Evolutionary conservation across 345 rosid genomes (phyloP).

Genomic region (Excoecaria agallocha): DNA sequence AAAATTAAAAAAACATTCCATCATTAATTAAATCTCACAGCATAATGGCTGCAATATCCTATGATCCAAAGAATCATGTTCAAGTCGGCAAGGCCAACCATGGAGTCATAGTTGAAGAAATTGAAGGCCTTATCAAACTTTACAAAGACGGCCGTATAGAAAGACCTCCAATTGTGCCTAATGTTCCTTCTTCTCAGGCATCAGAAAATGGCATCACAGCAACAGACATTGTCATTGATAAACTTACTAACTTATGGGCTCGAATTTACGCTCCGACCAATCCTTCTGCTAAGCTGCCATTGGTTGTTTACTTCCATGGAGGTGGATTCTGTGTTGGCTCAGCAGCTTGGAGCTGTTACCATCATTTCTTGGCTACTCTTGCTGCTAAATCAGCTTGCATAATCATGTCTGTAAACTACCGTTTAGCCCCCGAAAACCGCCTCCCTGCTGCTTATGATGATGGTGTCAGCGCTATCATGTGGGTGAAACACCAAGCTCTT

Average conservation of each 20-base stretch:
- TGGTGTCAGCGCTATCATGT: conserved; percentile 15
- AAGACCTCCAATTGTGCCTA: conserved; percentile 25
- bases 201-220: conserved; percentile 13
- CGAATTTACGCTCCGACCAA: conserved; percentile 18
- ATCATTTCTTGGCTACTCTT: conserved; percentile 25
- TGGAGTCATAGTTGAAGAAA: conserved; percentile 21
- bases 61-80: conserved; percentile 18
- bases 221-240: conserved; percentile 17
- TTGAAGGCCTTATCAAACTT: conserved; percentile 31
- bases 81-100: conserved; percentile 13
- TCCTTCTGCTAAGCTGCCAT: conserved; percentile 15
- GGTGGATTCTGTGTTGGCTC: conserved; percentile 37
- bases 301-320: conserved; percentile 34
- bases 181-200: conserved; percentile 10
- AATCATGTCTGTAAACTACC: conserved; percentile 22
- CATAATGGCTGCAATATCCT: conserved; percentile 21
- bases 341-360: conserved; percentile 29
- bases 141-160: conserved; percentile 27
- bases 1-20: too few relatives aligned
- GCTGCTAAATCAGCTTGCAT: conserved; percentile 21
- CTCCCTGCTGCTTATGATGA: conserved; percentile 36
- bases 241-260: conserved; percentile 23
- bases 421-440: conserved; percentile 29
- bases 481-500: conserved; percentile 22
- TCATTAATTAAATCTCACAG: too few relatives aligned